Base-by-base conservation (phyloP, 2,329 filamentous ascomycete genomes). In the Xylariaceae sp. region DNA sequence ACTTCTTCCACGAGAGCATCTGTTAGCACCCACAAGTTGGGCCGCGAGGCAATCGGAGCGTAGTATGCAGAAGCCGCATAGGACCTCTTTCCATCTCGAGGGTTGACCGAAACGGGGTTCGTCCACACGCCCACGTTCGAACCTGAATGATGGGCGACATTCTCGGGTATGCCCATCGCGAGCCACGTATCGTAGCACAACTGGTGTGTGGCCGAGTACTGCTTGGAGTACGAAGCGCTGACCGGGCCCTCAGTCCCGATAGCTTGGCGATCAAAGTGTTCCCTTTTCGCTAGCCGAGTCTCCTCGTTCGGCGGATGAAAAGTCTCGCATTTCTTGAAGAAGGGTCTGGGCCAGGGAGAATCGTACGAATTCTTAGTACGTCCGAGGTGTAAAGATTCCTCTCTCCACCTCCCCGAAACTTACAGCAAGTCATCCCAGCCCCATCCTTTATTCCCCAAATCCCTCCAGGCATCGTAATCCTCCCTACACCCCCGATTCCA, bases 391-490 rank as follows among this genome's bases (percentile, higher is more conserved):
- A n/a, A n/a, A n/a, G n/a, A n/a, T n/a, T n/a, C n/a, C n/a, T n/a
- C n/a, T n/a, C n/a, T n/a, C n/a, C n/a, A n/a, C n/a, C n/a, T n/a
- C n/a, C n/a, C n/a, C n/a, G n/a, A n/a, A n/a, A 26, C 51, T 54
- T 8, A 51, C 56, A 65, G 47, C 15, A 73, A 44, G 5, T 63
- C 63, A 28, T 73, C 59, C 73, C 73, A 81, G 1, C 66, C 63
- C 78, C 78, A 82, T 2, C 74, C 77, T 1, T 48, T 40, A 47
- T 81, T 81, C 0, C 77, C 77, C 8, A 82, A 57, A 19, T 63
- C 57, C 32, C 68, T 70, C 77, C 77, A 82, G 0, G 66, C 67
- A 55, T 81, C 70, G 31, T 74, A 72, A 31, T 77, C 73, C 24
- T 63, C 62, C 24, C 52, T 59, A 34, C 61, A 64, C 5, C 65